Evolutionary conservation across 371 early-diverging fungal genomes (phyloP).

Genomic region (Zopfochytrium polystomum): DNA sequence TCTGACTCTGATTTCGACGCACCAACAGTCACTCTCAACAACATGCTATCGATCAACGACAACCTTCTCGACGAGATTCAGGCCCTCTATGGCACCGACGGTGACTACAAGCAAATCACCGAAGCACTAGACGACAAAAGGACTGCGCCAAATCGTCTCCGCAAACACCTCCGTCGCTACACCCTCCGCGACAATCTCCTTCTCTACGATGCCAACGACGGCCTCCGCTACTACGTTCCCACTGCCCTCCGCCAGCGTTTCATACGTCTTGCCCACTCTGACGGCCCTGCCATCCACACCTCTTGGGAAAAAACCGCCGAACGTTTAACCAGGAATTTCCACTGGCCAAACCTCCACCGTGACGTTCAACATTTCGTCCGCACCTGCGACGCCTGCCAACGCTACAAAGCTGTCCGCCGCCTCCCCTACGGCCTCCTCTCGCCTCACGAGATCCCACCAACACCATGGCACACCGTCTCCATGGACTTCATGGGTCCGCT

Average conservation of each 20-base stretch:
- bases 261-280: constrained; percentile 13
- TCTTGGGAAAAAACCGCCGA: constrained; percentile 18
- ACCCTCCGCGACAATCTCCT: constrained; percentile 7
- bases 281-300: constrained; percentile 16
- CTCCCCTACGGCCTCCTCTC: constrained; percentile 23
- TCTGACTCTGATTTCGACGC: neutral
- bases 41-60: neutral
- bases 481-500: constrained; percentile 27
- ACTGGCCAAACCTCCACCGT: constrained; percentile 24
- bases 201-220: constrained; percentile 5
- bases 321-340: constrained; percentile 16
- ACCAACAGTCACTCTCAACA: neutral
- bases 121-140: neutral
- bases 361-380: constrained; percentile 14
- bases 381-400: constrained; percentile 25
- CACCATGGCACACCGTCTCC: constrained; percentile 18
- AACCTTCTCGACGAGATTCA: constrained; percentile 10
- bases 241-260: neutral
- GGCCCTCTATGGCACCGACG: neutral
- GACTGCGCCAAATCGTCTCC: neutral
- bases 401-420: constrained; percentile 9
- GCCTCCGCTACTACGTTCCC: constrained; percentile 12
- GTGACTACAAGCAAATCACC: constrained; percentile 4
- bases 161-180: constrained; percentile 8
- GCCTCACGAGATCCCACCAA: constrained; percentile 13